Evolutionary conservation across 2,329 filamentous ascomycete genomes (phyloP).

Genomic region (Pseudogymnoascus sp.): DNA sequence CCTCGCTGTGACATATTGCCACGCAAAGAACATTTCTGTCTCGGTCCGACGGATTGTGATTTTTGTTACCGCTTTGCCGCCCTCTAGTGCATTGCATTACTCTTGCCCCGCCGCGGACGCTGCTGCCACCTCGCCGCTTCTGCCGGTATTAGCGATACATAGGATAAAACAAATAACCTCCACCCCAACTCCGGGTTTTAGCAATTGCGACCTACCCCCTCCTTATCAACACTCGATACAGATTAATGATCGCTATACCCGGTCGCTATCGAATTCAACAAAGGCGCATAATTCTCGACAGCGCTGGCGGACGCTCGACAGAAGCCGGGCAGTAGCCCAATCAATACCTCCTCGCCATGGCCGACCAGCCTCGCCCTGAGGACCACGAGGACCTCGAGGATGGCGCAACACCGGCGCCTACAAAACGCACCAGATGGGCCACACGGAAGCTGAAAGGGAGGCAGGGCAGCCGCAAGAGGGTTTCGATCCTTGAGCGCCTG

Average conservation of each 20-base stretch:
- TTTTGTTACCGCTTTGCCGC: conserved; percentile 6
- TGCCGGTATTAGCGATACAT: conserved; percentile 1
- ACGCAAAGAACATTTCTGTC: neutral
- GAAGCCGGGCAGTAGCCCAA: conserved; percentile 5
- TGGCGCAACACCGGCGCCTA: conserved; percentile 46
- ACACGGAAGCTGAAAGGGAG: conserved; percentile 77
- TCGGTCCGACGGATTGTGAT: neutral
- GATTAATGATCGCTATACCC: conserved; percentile 1
- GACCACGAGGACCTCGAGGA: conserved; percentile 15
- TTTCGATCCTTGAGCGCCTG: conserved; percentile 70
- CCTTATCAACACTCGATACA: neutral
- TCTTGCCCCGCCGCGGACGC: conserved; percentile 2
- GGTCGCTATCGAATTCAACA: neutral
- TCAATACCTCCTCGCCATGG: conserved; percentile 22
- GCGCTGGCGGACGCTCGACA: conserved; percentile 6
- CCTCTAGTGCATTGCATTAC: conserved; percentile 1
- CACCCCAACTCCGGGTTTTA: conserved; percentile 2
- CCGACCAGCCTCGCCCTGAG: conserved; percentile 16
- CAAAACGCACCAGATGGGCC: conserved; percentile 86
- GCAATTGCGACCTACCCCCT: neutral
- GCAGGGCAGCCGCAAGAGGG: conserved; percentile 68
- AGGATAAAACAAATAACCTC: neutral
- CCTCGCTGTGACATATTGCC: conserved; percentile 1
- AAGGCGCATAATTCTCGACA: conserved; percentile 1
- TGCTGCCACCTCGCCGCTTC: conserved; percentile 8